Percentiles rank a stretch among this genome's conserved stretches.
Evolutionary conservation across 164 flowering plant genomes (phyloP).

Genomic region (Hamamelis virginiana): DNA sequence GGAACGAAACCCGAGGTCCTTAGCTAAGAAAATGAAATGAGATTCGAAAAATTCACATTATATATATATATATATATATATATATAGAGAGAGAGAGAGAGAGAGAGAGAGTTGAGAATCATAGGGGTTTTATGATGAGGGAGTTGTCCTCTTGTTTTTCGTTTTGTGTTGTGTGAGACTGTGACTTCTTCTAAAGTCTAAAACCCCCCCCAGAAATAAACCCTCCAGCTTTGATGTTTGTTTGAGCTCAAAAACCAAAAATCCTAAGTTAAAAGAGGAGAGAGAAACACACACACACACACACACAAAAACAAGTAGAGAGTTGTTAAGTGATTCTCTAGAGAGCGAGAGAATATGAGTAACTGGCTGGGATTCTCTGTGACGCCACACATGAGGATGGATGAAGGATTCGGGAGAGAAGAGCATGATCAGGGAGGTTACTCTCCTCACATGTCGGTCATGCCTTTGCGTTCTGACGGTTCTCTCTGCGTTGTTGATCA

Average conservation of each 20-base stretch:
- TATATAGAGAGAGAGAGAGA: too few species aligned
- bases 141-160: neutral
- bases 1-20: constrained; percentile 38
- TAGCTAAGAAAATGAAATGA: neutral
- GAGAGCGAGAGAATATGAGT: constrained; percentile 34
- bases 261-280: neutral
- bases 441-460: constrained; percentile 30
- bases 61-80: too few species aligned
- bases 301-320: too few species aligned
- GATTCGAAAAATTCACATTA: constrained; percentile 4
- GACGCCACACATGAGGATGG: constrained; percentile 55
- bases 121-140: neutral
- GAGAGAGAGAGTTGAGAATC: neutral
- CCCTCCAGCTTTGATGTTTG: constrained; percentile 17
- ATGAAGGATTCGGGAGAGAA: constrained; percentile 26
- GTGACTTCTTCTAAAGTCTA: too few species aligned
- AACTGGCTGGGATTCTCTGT: constrained; percentile 83
- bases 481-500: constrained; percentile 51
- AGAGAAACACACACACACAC: constrained; percentile 11
- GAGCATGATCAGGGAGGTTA: constrained; percentile 9
- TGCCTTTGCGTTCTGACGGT: constrained; percentile 73
- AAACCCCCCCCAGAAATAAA: neutral
- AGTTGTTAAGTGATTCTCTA: constrained; percentile 2
- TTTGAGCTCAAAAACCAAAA: constrained; percentile 38
- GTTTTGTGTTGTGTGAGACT: too few species aligned